Percentiles rank a stretch among this genome's conserved stretches.
Conservation (phyloP, 176 grass and related monocot genomes). For the Oropetium thomaeum region DNA sequence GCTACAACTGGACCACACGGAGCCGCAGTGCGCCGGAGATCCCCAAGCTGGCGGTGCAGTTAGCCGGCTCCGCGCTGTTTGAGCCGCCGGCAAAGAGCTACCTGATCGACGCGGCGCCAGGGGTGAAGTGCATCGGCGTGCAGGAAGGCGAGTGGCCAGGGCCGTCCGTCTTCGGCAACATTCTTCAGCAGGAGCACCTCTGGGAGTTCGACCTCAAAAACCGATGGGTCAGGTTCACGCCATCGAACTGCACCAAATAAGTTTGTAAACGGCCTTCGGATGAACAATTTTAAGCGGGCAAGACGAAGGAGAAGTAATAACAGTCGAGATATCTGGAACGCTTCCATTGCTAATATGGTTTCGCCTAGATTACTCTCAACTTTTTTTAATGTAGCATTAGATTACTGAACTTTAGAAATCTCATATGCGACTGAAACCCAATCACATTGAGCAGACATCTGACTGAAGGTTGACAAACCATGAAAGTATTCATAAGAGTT, state of each 20-base stretch:
- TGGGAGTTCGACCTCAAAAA: conserved; percentile 89
- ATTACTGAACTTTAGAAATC: too few relatives aligned
- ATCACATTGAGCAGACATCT: too few relatives aligned
- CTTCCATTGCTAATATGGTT: too few relatives aligned
- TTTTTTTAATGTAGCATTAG: too few relatives aligned
- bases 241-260: conserved; percentile 35
- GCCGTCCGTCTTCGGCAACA: conserved; percentile 68
- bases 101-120: conserved; percentile 66
- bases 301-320: too few relatives aligned
- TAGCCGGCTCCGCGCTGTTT: conserved; percentile 44
- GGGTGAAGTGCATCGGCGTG: conserved; percentile 76
- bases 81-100: conserved; percentile 85
- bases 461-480: too few relatives aligned
- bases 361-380: too few relatives aligned
- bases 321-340: too few relatives aligned
- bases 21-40: not conserved
- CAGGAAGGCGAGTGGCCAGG: conserved; percentile 58
- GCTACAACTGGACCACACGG: conserved; percentile 79
- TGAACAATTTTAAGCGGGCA: not conserved
- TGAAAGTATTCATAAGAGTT: too few relatives aligned
- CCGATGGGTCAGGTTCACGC: conserved; percentile 55
- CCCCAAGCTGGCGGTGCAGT: conserved; percentile 60
- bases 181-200: conserved; percentile 85
- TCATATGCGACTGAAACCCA: too few relatives aligned
- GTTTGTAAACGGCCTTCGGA: too few relatives aligned